A percentile compares a stretch with the other conserved stretches of the same genome.
Evolutionary conservation across 164 flowering plant species (phyloP).

Genomic region (Sedum album): DNA sequence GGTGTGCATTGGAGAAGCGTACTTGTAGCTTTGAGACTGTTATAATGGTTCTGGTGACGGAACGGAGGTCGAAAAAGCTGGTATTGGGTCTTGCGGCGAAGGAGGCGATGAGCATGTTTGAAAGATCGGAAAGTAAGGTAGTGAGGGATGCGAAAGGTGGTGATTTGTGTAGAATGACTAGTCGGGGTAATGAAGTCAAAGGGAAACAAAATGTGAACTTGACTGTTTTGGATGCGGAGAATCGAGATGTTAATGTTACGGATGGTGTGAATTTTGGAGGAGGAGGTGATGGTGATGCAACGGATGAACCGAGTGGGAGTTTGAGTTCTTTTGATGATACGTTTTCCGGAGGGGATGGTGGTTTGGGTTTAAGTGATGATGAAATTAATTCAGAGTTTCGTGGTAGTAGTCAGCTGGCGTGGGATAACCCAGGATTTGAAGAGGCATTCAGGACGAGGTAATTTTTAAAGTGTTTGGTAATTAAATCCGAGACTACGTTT

Average conservation of each 20-base stretch:
- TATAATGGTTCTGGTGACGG: no score
- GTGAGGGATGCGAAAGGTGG: not conserved
- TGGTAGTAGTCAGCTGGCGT: constrained; percentile 6
- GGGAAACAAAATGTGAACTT: constrained; percentile 4
- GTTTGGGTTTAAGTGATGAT: constrained; percentile 15
- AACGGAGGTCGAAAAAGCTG: not conserved
- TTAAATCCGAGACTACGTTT: no score
- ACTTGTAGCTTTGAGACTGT: not conserved
- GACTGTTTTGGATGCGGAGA: constrained; percentile 11
- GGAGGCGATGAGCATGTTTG: not conserved
- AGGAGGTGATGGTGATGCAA: constrained; percentile 10
- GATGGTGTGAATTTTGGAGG: constrained; percentile 8
- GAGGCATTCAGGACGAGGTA: constrained; percentile 17
- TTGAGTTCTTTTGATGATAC: constrained; percentile 32
- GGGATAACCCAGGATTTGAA: constrained; percentile 9
- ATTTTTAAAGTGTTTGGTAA: no score
- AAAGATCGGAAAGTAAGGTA: not conserved
- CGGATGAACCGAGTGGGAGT: constrained; percentile 22
- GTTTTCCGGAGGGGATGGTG: constrained; percentile 14
- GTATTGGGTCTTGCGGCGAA: not conserved
- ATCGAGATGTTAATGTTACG: constrained; percentile 21
- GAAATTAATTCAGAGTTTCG: constrained; percentile 23
- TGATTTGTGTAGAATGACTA: not conserved
- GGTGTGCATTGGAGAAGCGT: not conserved
- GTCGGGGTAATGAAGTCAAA: constrained; percentile 5